Evolutionary conservation across 139 green algal species (phyloP), one percentile per base, ranked within the genome.

Genomic region (Zygnema cylindricum): DNA sequence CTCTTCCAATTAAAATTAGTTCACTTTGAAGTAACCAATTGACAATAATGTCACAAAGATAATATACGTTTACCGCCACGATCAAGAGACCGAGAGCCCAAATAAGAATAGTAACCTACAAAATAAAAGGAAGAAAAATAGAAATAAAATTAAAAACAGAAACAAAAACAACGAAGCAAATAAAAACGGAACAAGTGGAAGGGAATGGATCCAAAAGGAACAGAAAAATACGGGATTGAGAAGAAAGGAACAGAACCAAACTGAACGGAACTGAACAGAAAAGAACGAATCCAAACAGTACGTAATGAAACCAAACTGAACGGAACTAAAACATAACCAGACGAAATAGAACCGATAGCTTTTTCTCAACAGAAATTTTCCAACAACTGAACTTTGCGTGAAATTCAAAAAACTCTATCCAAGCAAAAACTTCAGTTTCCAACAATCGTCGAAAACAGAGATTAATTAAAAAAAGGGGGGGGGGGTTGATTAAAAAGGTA

Each of bases 11-110:
- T 25, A 35, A 3, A 2, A 63, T 23, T 21, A 87, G n/a, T 3
- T 2, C 35, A 69, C 38, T 49, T 22, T 87, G 40, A 35, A 38
- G 81, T 2, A 89, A 2, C 71, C 54, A 89, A 7, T 84, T 23
- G 1, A 89, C 23, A 22, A 88, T 23, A 38, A 88, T 32, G 75
- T 71, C 16, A 3, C 33, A 49, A 2, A 89, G 2, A 76, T 87
- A 89, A 39, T 87, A 89, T 54, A 88, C n/a, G 42, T 89, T 89
- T 11, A 89, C 38, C 71, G 2, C 32, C 7, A 89, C 85, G 69
- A 89, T 76, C 21, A 88, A 89, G 23, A 89, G 30, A 39, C 84
- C 84, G 23, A 89, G 32, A 2, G 43, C 11, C 84, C 84, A 89
- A 7, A 71, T 88, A 33, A 36, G 16, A 3, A 84, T 2, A 16